Evolutionary conservation across 768 basidiomycete genomes (phyloP), one percentile per base, ranked within the genome.

Genomic region (Suillus subluteus): DNA sequence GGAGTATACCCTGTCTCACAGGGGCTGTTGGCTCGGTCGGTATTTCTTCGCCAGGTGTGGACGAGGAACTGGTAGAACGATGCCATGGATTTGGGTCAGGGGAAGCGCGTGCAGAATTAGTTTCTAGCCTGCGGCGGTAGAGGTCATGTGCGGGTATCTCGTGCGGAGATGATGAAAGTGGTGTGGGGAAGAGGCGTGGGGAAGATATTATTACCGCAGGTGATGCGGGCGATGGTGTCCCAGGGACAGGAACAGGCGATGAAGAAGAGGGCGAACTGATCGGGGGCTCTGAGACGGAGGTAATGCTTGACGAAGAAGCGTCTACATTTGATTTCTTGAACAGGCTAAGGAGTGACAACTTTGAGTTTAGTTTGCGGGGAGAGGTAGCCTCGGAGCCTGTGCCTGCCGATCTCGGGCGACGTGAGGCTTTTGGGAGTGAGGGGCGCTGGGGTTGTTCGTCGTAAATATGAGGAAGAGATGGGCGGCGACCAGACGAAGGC

Each of bases 371-470:
- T 70, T 82, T 88, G 63, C 79, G 79, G 43, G 84, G 80, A 54
- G 75, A 67, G 37, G 74, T 71, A 30, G 73, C 78, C 32, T 91
- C 89, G 64, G 87, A 85, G 63, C 83, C 90, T 38, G 83, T 89
- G 6, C 91, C 91, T 44, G 91, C 90, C 46, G 91, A 93, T 67
- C 88, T 83, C 21, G 93, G 92, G 63, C 92, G 82, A 48, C 82
- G 83, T 48, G 76, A 79, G 59, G 82, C 81, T 68, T 64, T 55
- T 26, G 72, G 35, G 61, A 74, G 74, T 59, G 72, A 67, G 74
- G 41, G 80, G 71, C 21, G 80, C 74, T 65, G 76, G 30, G 78
- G 75, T 62, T 79, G 70, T 62, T 79, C 72, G 73, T 72, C 72
- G 23, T 74, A 70, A 64, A 88, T 81, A 32, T 89, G 86, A 6